Evolutionary conservation across 2,329 filamentous ascomycete genomes (phyloP).

Genomic region (Thermothelomyces thermophilus): DNA sequence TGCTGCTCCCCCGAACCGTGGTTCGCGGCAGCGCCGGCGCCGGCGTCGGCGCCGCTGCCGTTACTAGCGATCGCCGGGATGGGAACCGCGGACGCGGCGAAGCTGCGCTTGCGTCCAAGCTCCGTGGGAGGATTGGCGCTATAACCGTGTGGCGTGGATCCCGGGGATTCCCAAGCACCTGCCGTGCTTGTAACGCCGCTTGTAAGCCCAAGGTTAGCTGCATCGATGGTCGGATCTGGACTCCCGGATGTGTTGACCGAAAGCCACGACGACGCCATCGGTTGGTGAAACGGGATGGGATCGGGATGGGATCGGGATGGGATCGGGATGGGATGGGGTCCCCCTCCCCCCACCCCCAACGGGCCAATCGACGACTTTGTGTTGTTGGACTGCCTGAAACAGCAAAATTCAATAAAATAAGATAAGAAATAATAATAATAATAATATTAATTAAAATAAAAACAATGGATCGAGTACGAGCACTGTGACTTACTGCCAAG

Average conservation of each 20-base stretch:
- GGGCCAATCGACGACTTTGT: background rate
- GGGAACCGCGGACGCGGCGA: background rate
- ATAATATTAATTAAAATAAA: too few species aligned
- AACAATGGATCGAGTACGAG: too few species aligned
- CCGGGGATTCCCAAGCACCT: too few species aligned
- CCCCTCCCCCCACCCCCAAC: too few species aligned
- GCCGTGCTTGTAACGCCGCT: too few species aligned
- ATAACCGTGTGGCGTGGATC: background rate
- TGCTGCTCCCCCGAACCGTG: background rate
- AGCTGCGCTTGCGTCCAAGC: background rate
- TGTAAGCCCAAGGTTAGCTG: background rate
- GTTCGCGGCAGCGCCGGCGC: background rate
- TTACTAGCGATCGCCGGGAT: too few species aligned
- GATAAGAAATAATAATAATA: too few species aligned
- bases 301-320: background rate
- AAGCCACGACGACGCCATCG: slow-evolving; percentile 3
- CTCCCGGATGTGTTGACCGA: background rate
- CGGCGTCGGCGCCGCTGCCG: background rate
- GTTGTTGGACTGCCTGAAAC: background rate
- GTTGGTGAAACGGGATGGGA: background rate
- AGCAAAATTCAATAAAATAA: background rate
- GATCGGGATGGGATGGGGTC: background rate
- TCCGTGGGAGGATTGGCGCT: background rate
- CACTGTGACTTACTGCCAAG: background rate
- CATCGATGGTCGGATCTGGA: background rate